Evolutionary conservation across 192 early-diverging fungal species (phyloP), one percentile per base, ranked within the genome.

Genomic region (Entomortierella beljakovae): DNA sequence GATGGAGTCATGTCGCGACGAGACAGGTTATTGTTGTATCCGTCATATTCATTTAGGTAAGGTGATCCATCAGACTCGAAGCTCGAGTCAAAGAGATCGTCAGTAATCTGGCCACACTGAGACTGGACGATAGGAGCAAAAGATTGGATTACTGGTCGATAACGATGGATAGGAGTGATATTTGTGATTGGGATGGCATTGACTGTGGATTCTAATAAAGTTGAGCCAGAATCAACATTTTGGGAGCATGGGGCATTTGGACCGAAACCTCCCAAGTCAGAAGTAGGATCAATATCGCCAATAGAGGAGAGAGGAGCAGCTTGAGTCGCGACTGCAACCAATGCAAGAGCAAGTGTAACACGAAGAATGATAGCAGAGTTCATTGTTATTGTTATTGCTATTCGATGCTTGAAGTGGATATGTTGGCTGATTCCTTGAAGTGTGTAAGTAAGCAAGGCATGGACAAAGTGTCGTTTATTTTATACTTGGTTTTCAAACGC

Each of bases 101-200:
- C n/a, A n/a, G n/a, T n/a, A n/a, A n/a, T n/a, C 2, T 26, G 40
- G 16, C 52, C 34, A 34, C 71, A 74, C 10, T 50, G 43, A 8
- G 58, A 62, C 37, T 64, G 43, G 25, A 79, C 75, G 48, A 79
- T 64, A 20, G 75, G 67, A 10, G 66, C 62, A 40, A 65, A 56
- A 29, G 75, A 49, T 6, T 79, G 67, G 26, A 79, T 62, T 8
- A 79, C 10, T n/a, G 67, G 75, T n/a, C 70, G 75, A 34, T 79
- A 79, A 16, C 63, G 67, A 13, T 68, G 69, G 34, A 79, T 37
- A n/a, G 75, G 75, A 0, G 58, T 70, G 9, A 79, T 62, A 18
- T 79, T 40, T 6, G 75, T 70, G 49, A 79, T 33, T 1, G 75
- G 75, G 22, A 61, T 29, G 2, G 51, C 49, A 8, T 68, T 63